Conservation (phyloP, 768 basidiomycete genomes). For the Russula compacta region DNA sequence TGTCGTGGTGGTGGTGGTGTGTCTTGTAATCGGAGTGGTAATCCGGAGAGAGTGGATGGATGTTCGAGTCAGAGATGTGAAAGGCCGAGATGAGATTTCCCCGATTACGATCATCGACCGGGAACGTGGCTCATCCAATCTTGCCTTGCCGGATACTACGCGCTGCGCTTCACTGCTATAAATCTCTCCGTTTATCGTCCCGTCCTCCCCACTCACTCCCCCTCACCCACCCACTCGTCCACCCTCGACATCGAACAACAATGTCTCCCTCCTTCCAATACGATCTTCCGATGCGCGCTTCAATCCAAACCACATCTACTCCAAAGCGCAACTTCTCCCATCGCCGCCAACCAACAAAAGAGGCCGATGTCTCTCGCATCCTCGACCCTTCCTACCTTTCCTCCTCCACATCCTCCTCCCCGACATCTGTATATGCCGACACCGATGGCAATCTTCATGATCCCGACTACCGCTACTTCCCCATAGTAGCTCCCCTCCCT, state of each 20-base stretch:
- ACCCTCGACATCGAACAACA: not conserved
- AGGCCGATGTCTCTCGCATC: constrained; percentile 49
- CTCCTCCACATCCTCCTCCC: constrained; percentile 24
- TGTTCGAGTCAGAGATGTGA: constrained; percentile 8
- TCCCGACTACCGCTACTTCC: constrained; percentile 60
- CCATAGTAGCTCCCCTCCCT: constrained; percentile 28
- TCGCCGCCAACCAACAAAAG: constrained; percentile 19
- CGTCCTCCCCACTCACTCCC: not conserved
- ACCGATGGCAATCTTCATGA: constrained; percentile 54
- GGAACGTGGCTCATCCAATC: not conserved
- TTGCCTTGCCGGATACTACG: not conserved
- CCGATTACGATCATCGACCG: not conserved
- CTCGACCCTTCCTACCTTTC: constrained; percentile 56
- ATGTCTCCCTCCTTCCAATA: constrained; percentile 21
- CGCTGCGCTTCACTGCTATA: not conserved
- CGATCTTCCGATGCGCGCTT: constrained; percentile 21
- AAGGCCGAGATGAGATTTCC: constrained; percentile 17
- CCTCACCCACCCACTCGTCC: not conserved
- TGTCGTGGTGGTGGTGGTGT: not conserved
- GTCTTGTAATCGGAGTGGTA: not conserved
- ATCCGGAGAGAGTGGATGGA: not conserved
- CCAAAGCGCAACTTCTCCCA: constrained; percentile 15
- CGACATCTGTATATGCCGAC: constrained; percentile 45
- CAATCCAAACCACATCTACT: constrained; percentile 30
- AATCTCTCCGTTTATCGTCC: constrained; percentile 3